These are phyloP conservation scores for Boletus speciosus DNA, from an alignment of 768 basidiomycete species.

Conservation along the genomic window DNA sequence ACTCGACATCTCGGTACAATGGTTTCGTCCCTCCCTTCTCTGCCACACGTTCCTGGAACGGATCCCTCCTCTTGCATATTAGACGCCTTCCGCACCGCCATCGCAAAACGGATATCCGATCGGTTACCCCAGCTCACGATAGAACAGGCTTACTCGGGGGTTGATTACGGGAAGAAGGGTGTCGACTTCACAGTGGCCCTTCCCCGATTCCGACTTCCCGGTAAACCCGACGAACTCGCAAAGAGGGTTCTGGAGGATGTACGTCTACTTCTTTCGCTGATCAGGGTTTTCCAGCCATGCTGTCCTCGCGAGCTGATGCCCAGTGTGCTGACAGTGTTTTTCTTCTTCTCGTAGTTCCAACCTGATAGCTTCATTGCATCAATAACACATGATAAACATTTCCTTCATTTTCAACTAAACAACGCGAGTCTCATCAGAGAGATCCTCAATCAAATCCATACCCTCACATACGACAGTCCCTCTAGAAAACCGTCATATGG, in stretches of 20 bases:
- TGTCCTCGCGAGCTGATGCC: no score
- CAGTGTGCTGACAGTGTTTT: not conserved
- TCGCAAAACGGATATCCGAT: constrained; percentile 68
- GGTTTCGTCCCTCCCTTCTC: constrained; percentile 34
- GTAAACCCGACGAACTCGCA: constrained; percentile 77
- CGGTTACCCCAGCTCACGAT: constrained; percentile 61
- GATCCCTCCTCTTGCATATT: constrained; percentile 66
- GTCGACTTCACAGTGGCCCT: constrained; percentile 89
- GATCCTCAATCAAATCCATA: constrained; percentile 70
- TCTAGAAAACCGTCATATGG: constrained; percentile 73
- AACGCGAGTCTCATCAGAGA: constrained; percentile 59
- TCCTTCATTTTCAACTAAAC: constrained; percentile 78
- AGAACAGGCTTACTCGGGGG: constrained; percentile 78
- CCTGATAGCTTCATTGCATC: constrained; percentile 76
- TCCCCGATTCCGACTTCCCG: constrained; percentile 85
- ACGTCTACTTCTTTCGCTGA: constrained; percentile 22
- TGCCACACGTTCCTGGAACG: constrained; percentile 42
- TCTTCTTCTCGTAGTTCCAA: constrained; percentile 58
- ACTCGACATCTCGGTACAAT: constrained; percentile 19
- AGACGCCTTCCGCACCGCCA: constrained; percentile 78
- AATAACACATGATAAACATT: constrained; percentile 67
- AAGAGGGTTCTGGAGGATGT: constrained; percentile 72
- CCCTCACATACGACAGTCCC: constrained; percentile 60
- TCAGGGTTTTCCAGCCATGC: not conserved
- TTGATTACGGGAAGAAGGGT: constrained; percentile 92